Conservation (phyloP, 495 filamentous ascomycete genomes). For the Penicillium cosmopolitanum region DNA sequence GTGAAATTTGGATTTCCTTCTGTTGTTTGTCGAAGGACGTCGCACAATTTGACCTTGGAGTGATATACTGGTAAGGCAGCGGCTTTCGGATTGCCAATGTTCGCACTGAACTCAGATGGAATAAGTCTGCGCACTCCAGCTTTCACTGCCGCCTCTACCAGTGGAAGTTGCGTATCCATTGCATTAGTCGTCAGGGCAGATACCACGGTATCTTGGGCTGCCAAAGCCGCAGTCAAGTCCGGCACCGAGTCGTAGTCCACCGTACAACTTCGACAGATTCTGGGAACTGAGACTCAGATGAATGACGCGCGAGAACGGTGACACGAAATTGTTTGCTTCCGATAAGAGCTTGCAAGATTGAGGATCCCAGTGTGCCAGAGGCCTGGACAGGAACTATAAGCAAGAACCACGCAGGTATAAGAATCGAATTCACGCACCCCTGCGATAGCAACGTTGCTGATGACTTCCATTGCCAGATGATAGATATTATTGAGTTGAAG, state of each 20-base stretch:
- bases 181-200: conserved; percentile 32
- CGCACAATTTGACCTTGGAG: conserved; percentile 3
- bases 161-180: conserved; percentile 37
- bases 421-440: background rate
- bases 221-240: conserved; percentile 29
- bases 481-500: too few species aligned
- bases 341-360: background rate
- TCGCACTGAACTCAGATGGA: conserved; percentile 48
- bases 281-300: background rate
- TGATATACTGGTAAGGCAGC: conserved; percentile 6
- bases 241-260: conserved; percentile 29
- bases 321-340: background rate
- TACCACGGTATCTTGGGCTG: conserved; percentile 43
- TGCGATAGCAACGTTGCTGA: background rate
- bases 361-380: background rate
- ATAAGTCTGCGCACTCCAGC: conserved; percentile 59
- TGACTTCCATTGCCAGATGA: background rate
- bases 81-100: background rate
- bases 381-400: background rate
- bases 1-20: conserved; percentile 2
- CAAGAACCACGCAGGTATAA: too few species aligned
- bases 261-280: background rate
- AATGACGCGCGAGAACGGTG: background rate
- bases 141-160: conserved; percentile 54
- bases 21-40: background rate